Percentiles rank a stretch among this genome's conserved stretches.
Conservation (phyloP, 2,329 filamentous ascomycete genomes). For the Aspergillus sp. region DNA sequence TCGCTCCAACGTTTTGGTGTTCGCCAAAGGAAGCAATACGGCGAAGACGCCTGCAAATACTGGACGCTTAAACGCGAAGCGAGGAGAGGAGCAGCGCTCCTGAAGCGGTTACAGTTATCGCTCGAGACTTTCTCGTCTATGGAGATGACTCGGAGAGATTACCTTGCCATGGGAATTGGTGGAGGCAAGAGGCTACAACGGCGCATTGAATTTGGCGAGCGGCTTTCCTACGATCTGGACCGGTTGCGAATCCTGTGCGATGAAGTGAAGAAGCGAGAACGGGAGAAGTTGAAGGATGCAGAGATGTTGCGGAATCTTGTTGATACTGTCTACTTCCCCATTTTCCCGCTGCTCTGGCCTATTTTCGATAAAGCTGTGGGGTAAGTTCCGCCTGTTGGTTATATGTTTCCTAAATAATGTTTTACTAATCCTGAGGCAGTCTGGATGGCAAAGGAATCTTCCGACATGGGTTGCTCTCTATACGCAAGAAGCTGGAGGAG, state of each 20-base stretch:
- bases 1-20: constrained; percentile 76
- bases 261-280: constrained; percentile 66
- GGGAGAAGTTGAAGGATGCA: constrained; percentile 65
- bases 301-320: constrained; percentile 71
- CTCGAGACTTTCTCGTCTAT: constrained; percentile 96
- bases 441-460: constrained; percentile 49
- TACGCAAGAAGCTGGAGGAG: constrained; percentile 47
- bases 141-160: constrained; percentile 92
- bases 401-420: no score
- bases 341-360: constrained; percentile 65
- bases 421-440: constrained; percentile 18
- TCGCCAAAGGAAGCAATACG: constrained; percentile 82
- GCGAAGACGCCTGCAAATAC: constrained; percentile 88
- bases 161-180: constrained; percentile 83
- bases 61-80: constrained; percentile 97
- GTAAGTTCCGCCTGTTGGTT: constrained; percentile 49
- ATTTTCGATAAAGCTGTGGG: constrained; percentile 70
- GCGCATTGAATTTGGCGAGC: constrained; percentile 80
- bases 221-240: constrained; percentile 57
- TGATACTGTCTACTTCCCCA: constrained; percentile 85
- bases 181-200: constrained; percentile 69
- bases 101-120: constrained; percentile 88
- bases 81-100: constrained; percentile 76
- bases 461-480: constrained; percentile 44
- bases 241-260: constrained; percentile 63